Evolutionary conservation across 441 rosid species (phyloP), one percentile per base, ranked within the genome.

Genomic region (Erodium trifolium): DNA sequence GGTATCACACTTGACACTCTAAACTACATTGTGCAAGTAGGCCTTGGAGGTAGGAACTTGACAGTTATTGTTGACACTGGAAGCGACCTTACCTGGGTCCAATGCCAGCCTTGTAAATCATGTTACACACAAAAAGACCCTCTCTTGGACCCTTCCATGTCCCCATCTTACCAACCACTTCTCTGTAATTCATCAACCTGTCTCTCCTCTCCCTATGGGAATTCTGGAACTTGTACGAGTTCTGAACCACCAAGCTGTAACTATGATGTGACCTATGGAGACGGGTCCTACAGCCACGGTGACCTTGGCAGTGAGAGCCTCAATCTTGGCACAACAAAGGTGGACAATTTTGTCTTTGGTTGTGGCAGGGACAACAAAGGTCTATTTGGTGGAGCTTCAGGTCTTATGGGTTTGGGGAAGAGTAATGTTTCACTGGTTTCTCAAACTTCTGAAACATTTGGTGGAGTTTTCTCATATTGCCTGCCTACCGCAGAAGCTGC

Each of bases 71-170:
- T 88, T 13, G 97, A 93, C 71, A 93, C 96, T 0, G 99, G 99
- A 68, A 93, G 99, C 66, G 99, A 93, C 72, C 81, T 93, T 75
- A 91, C 93, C 2, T 93, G 97, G 99, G 89, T 93, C 62, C 99
- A 91, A 71, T 93, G 99, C 78, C 89, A 80, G 59, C 97, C 99
- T 39, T 93, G 99, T 75, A 84, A 67, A 63, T 73, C 68, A 5
- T 91, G 99, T 78, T 87, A 88, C 77, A 80, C 74, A 70, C 99
- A 93, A 70, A 75, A 82, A 67, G 97, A 82, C 64, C 91, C 97
- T 71, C 66, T 91, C 41, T 89, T 87, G 70, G 78, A 86, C 68
- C 90, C 99, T 67, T 82, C 92, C 18, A 13, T 68, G 34, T 91
- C 99, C 12, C 71, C 86, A 68, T 83, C 95, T 35, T 93, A 80